Evolutionary conservation across 2,329 filamentous ascomycete species (phyloP), one percentile per base, ranked within the genome.

Genomic region (Fusarium agapanthi): DNA sequence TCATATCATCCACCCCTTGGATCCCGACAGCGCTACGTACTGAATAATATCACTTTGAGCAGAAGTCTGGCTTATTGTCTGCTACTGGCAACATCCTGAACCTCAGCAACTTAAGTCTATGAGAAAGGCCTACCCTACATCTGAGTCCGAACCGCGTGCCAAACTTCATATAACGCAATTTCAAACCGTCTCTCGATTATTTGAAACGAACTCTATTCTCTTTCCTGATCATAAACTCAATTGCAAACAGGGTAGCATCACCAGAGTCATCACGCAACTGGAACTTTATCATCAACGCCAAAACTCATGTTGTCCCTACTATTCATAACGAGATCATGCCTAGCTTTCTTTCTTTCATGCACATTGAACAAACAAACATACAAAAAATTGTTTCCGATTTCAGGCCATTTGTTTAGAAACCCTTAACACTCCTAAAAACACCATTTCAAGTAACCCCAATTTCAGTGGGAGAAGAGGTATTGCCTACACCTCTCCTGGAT

Each of bases 371-470:
- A 73, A 72, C 15, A 72, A 68, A 18, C 20, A 77, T 76, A 67
- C 73, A 74, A 70, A 71, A 69, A n/a, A 69, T 3, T 12, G 51
- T 71, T 62, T 70, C 65, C 35, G 56, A 54, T 68, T 76, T 57
- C 61, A 55, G 55, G 55, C 60, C 44, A 72, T 71, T 54, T 72
- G 69, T 72, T 54, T 30, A 40, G 30, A 37, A 76, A 66, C 67
- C 73, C 50, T 51, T 4, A 61, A 69, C 72, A 76, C 74, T 65
- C 75, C 75, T 68, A 66, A 48, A 65, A 77, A 77, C 75, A 77
- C 75, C 75, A 61, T 69, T 50, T 67, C 43, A 47, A 73, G 70
- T 40, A 54, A 68, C 66, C 73, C 32, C 72, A 67, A 64, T 65
- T 55, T 40, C 35, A 43, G 56, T 24, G 55, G 20, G 51, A 40